phyloP scores from a whole-genome alignment of 805 yeast species.

The Ogataea trehaloabstinens region DNA sequence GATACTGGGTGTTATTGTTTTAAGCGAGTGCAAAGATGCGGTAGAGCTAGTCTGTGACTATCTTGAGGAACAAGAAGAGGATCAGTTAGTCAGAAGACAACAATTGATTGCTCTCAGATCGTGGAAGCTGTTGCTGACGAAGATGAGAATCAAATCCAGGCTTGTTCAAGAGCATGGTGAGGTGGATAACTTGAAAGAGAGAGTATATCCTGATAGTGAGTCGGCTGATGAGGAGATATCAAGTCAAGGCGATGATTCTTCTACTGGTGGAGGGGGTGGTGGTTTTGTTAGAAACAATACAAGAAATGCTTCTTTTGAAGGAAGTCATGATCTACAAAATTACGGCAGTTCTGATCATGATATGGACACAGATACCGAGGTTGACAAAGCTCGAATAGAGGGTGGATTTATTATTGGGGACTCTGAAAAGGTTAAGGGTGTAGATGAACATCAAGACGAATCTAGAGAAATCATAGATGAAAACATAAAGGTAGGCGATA shows the following conservation, averaged over 20 bases:
- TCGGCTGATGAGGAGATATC: constrained; percentile 10
- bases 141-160: constrained; percentile 45
- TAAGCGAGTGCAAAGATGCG: constrained; percentile 59
- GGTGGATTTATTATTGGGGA: constrained; percentile 2
- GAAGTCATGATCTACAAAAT: too few relatives aligned
- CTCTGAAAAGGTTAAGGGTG: constrained; percentile 5
- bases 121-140: constrained; percentile 54
- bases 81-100: constrained; percentile 39
- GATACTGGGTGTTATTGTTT: constrained; percentile 75
- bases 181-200: constrained; percentile 24
- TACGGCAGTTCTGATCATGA: too few relatives aligned
- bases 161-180: constrained; percentile 50
- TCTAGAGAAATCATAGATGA: too few relatives aligned
- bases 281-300: too few relatives aligned
- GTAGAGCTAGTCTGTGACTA: constrained; percentile 49
- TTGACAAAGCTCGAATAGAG: constrained; percentile 8
- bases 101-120: constrained; percentile 50
- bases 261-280: too few relatives aligned
- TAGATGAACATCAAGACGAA: constrained; percentile 3
- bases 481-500: too few relatives aligned
- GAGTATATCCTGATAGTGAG: constrained; percentile 14
- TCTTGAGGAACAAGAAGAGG: constrained; percentile 47
- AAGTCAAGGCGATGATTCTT: constrained; percentile 17
- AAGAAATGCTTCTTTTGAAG: too few relatives aligned
- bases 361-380: constrained; percentile 11